These are phyloP conservation scores for Physcomitrellopsis africana DNA, from an alignment of 225 moss, liverwort and hornwort genomes.

Conservation along the genomic window DNA sequence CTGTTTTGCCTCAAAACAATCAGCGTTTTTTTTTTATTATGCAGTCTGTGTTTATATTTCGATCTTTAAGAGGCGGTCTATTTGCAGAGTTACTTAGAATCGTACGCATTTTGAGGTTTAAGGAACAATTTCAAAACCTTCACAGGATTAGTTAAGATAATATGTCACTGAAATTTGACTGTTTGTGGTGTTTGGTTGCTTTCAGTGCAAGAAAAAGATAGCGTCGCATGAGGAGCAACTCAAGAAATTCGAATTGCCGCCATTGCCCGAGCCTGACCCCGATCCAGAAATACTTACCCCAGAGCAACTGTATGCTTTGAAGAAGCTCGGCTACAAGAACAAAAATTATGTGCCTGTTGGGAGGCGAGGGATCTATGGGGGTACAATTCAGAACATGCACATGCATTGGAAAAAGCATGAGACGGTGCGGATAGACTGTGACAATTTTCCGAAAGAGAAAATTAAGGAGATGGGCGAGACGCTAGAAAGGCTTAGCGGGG, in stretches of 20 bases:
- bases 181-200: conserved; percentile 25
- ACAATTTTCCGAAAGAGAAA: conserved; percentile 78
- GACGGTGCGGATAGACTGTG: conserved; percentile 92
- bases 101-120: not conserved
- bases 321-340: conserved; percentile 96
- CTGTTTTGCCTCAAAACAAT: not conserved
- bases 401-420: conserved; percentile 99
- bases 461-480: conserved; percentile 85
- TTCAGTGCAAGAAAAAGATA: conserved; percentile 83
- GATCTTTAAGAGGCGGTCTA: conserved; percentile 6
- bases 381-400: conserved; percentile 96
- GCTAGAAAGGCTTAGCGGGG: conserved; percentile 87
- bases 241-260: conserved; percentile 82
- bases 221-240: conserved; percentile 69
- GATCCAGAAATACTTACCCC: conserved; percentile 84
- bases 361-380: conserved; percentile 94
- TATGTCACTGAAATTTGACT: conserved; percentile 8
- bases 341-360: conserved; percentile 97
- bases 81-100: not conserved
- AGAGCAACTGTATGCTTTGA: conserved; percentile 83
- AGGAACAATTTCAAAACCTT: not conserved
- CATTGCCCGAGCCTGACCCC: conserved; percentile 81
- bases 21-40: not conserved
- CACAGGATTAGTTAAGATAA: not conserved
- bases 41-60: conserved; percentile 11